Evolutionary conservation across 1,284 basidiomycete genomes (phyloP), one percentile per base, ranked within the genome.

Genomic region (Vanrija humicola): DNA sequence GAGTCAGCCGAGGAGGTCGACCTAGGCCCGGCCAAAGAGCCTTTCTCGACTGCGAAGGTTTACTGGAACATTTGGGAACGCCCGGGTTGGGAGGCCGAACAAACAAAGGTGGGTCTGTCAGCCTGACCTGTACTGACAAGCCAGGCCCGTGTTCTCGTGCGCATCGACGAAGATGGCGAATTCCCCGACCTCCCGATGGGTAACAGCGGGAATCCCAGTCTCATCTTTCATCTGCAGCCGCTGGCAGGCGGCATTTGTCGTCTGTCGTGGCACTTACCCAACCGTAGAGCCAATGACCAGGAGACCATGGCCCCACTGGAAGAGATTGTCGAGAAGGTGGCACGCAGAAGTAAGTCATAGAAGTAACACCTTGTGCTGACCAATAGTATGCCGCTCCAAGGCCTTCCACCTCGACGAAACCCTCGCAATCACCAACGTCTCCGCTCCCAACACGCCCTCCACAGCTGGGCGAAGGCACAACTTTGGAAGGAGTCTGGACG

Each of bases 231-330:
- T 7, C 78, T 91, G 3, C 87, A 90, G 60, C 88, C 89, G 1
- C 82, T 93, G 78, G 83, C 85, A 6, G 90, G 90, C 7, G 87
- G 86, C 43, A 78, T 92, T 34, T 89, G 85, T 59, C 84, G 89
- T 21, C 67, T 66, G 40, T 65, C 64, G 3, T 34, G 34, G 34
- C 34, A 5, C 12, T 64, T 34, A 14, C 34, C 34, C 5, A 34
- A 34, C 34, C 34, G 9, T 34, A 12, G 34, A 5, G 5, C 5
- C 10, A 15, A 34, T 12, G 34, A 34, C 4, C 9, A 34, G 12
- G 34, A 34, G 34, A 34, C 34, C 10, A 34, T 34, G 34, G 34
- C 12, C 10, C 34, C 34, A 8, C 12, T 34, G 12, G 34, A 34
- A 8, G 34, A 34, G 34, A 34, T 34, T 5, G 19, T 42, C 3